Conservation (phyloP, 805 yeast genomes). For the Candida boleticola region DNA sequence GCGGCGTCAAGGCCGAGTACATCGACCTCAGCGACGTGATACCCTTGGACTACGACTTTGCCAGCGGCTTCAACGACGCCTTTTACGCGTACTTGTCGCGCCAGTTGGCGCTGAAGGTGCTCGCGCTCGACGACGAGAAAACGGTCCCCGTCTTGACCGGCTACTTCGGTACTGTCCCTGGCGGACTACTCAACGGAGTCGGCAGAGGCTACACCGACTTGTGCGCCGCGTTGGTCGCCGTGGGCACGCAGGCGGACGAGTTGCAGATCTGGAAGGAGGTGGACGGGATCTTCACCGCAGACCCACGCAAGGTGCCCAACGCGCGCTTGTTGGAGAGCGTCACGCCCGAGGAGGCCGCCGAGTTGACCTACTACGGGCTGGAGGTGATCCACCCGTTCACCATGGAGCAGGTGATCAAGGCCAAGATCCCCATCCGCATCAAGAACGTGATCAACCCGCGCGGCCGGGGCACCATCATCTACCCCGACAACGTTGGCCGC, state of each 20-base stretch:
- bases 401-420: constrained; percentile 97
- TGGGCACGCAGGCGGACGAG: constrained; percentile 88
- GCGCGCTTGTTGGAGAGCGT: constrained; percentile 85
- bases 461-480: constrained; percentile 93
- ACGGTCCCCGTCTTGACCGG: constrained; percentile 92
- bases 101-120: constrained; percentile 46
- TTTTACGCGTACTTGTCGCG: constrained; percentile 59
- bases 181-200: constrained; percentile 87
- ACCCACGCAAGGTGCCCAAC: constrained; percentile 89
- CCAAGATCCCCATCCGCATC: constrained; percentile 93
- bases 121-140: constrained; percentile 38
- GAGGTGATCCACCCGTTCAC: constrained; percentile 99
- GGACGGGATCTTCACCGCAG: constrained; percentile 98
- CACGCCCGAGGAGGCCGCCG: constrained; percentile 98
- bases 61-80: constrained; percentile 60
- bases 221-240: constrained; percentile 96
- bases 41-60: constrained; percentile 56
- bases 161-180: constrained; percentile 93
- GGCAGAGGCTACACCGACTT: constrained; percentile 98
- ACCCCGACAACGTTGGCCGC: constrained; percentile 84
- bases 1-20: constrained; percentile 73
- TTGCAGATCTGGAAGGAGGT: constrained; percentile 99
- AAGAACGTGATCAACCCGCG: constrained; percentile 92
- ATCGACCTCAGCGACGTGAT: constrained; percentile 76
- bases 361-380: constrained; percentile 93